Percentiles rank a stretch among this genome's conserved stretches.
These are phyloP conservation scores for Mycena citricolor DNA, from an alignment of 1,284 basidiomycete species.

Conservation along the genomic window DNA sequence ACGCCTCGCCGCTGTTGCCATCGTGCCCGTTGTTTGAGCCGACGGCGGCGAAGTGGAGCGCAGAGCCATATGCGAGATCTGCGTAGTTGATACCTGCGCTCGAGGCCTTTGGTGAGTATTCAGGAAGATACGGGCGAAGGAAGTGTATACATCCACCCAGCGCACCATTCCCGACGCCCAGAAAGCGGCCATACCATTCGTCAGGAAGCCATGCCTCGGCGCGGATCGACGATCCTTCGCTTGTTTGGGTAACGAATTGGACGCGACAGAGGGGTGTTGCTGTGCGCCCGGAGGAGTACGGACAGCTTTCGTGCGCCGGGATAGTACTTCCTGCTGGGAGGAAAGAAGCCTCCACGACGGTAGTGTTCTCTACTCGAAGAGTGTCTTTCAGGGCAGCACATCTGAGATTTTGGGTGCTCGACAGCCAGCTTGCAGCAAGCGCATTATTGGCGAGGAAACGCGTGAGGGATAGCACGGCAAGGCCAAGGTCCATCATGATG, in stretches of 20 bases:
- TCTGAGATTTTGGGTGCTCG: background rate
- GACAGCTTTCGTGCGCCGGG: slow-evolving; percentile 2
- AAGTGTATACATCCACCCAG: slow-evolving; percentile 21
- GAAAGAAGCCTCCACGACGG: slow-evolving; percentile 11
- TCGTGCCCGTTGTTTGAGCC: slow-evolving; percentile 29
- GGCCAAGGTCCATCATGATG: too few species aligned
- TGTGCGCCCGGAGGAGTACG: background rate
- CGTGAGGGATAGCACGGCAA: too few species aligned
- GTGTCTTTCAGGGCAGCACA: slow-evolving; percentile 6
- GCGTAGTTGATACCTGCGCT: slow-evolving; percentile 27
- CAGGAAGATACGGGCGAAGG: background rate
- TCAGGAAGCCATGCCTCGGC: slow-evolving; percentile 3
- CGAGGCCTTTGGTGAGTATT: slow-evolving; percentile 5
- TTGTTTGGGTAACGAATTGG: too few species aligned
- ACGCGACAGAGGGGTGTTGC: too few species aligned
- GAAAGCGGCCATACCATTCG: slow-evolving; percentile 24
- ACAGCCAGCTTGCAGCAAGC: too few species aligned
- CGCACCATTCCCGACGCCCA: slow-evolving; percentile 24
- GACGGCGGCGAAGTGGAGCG: slow-evolving; percentile 23
- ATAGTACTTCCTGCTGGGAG: slow-evolving; percentile 3
- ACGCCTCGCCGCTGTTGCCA: slow-evolving; percentile 22
- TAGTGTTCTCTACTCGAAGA: slow-evolving; percentile 18
- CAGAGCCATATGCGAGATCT: slow-evolving; percentile 24
- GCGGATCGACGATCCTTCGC: too few species aligned
- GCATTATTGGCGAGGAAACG: too few species aligned